Base-by-base conservation (phyloP, 2,329 filamentous ascomycete species). In the Cladobotryum protrusum region DNA sequence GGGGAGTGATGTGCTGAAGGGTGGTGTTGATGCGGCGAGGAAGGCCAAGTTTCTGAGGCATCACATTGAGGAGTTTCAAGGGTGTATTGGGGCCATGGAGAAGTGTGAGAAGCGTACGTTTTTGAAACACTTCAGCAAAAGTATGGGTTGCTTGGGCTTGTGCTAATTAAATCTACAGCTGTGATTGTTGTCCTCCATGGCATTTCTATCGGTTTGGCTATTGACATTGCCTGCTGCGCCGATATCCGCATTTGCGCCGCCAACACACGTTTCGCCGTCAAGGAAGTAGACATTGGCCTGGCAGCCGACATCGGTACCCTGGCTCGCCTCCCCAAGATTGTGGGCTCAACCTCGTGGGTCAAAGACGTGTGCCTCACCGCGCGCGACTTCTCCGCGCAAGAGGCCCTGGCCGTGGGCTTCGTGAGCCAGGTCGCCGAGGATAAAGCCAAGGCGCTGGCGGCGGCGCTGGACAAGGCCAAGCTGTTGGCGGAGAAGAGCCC, bases 101-200 rank as follows among this genome's bases (percentile, higher is more conserved):
- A 83, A 78, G 58, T 97, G 92, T 69, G 87, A 93, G 70, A 97
- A 97, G 71, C 89, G 82, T 85, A 68, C 58, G 80, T 73, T 29
- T 73, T 29, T 29, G 3, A 9, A 29, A 29, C 3, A 29, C 24
- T 29, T 29, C 6, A 29, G 6, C 24, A 29, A 29, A 4, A 29
- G 24, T 9, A 29, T 29, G 2, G 24, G 24, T 29, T 29, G 4
- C 7, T 4, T 24, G 20, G 4, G 20, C 20, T 4, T 29, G 4
- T 29, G 24, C 24, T 29, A 11, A 20, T 6, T 37, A 1, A 5
- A 17, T 4, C 34, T 46, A 41, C 45, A 86, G 85, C 89, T 53
- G 88, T 96, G 33, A 86, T 97, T 52, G 85, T 82, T 46, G 83
- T 89, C 17, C 70, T 96, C 56, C 88, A 95, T 61, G 90, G 86